Evolutionary conservation across 139 green algal species (phyloP).

Genomic region (Microglena sp.): DNA sequence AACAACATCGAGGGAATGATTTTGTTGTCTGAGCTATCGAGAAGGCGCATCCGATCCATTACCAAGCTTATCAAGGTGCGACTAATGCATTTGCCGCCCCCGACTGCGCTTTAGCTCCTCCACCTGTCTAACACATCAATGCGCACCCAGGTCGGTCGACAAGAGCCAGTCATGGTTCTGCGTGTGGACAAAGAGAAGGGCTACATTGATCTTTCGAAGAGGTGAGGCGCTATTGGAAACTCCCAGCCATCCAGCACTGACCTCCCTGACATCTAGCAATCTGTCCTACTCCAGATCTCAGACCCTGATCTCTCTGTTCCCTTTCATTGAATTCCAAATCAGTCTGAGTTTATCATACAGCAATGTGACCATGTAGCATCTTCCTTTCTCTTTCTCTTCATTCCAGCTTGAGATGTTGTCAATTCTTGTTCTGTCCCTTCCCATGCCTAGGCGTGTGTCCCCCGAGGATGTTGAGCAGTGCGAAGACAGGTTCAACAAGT

Average conservation of each 20-base stretch:
- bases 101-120: too few species aligned
- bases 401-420: too few species aligned
- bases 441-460: conserved; percentile 48
- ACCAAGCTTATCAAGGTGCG: conserved; percentile 97
- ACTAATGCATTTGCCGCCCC: not conserved
- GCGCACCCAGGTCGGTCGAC: conserved; percentile 86
- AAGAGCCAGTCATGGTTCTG: conserved; percentile 99
- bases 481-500: conserved; percentile 93
- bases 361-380: too few species aligned
- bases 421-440: not conserved
- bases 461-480: conserved; percentile 83
- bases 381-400: too few species aligned
- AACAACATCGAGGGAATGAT: conserved; percentile 96
- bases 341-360: too few species aligned
- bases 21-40: conserved; percentile 93
- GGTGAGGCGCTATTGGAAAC: too few species aligned
- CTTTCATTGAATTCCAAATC: too few species aligned
- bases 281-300: too few species aligned
- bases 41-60: conserved; percentile 95
- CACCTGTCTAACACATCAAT: too few species aligned
- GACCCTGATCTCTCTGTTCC: too few species aligned
- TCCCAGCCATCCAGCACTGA: too few species aligned
- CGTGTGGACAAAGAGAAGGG: conserved; percentile 99
- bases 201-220: conserved; percentile 99
- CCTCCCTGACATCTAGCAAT: too few species aligned